Evolutionary conservation across 169 alveolate genomes (phyloP).

Genomic region (Cystoisospora suis): DNA sequence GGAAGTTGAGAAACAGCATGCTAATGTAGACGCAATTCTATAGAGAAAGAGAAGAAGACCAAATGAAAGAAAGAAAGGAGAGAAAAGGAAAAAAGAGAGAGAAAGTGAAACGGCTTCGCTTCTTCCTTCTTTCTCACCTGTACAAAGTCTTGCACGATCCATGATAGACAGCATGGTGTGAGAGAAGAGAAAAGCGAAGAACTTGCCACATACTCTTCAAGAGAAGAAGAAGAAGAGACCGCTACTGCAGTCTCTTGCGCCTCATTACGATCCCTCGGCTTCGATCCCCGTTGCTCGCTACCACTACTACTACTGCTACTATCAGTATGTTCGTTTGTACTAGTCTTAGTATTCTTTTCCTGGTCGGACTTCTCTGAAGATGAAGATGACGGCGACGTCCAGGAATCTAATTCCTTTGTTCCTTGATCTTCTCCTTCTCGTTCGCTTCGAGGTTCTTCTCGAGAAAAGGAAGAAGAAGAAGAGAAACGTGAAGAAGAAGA

Average conservation of each 20-base stretch:
- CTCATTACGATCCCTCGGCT: neutral
- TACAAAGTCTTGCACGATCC: slow-evolving; percentile 68
- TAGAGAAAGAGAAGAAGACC: no score
- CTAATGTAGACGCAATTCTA: no score
- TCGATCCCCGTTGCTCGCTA: neutral
- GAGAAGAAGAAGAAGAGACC: neutral
- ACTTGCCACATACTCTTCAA: neutral
- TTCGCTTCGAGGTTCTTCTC: slow-evolving; percentile 19
- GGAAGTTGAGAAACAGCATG: neutral
- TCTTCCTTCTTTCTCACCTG: slow-evolving; percentile 36
- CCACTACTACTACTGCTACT: neutral
- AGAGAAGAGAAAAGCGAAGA: slow-evolving; percentile 53
- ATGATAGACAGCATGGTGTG: slow-evolving; percentile 58
- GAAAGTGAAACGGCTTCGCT: no score
- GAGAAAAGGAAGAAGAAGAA: no score
- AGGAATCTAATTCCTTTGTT: neutral
- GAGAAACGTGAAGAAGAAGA: neutral
- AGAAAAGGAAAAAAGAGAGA: no score
- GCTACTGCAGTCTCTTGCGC: neutral
- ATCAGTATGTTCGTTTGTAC: no score
- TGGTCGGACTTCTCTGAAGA: neutral
- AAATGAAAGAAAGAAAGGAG: no score
- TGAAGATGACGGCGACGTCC: slow-evolving; percentile 40
- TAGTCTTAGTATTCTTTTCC: no score
- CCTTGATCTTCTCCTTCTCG: neutral